Evolutionary conservation across 345 rosid species (phyloP), one percentile per base, ranked within the genome.

Genomic region (Trapa bicornis): DNA sequence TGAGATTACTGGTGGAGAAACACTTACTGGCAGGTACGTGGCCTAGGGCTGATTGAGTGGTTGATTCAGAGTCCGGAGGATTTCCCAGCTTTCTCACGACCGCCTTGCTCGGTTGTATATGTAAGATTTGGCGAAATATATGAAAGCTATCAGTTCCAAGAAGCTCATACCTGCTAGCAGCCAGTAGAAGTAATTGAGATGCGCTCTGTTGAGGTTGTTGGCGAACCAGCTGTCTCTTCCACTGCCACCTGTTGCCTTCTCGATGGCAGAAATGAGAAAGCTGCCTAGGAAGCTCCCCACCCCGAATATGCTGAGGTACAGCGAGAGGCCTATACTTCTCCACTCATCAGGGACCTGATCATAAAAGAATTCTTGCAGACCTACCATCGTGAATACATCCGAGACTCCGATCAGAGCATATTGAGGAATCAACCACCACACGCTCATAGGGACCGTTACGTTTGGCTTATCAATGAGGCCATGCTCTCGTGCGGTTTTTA

Each of bases 341-440:
- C 85, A 62, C 61, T 83, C 86, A 13, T 65, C 72, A 0, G 89
- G 85, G 66, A 85, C 84, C 64, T 87, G 92, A 72, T 81, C 85
- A 39, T 84, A 87, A 78, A 87, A 84, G 68, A 87, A 84, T 71
- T 84, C 92, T 68, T 84, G 92, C 38, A 87, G 76, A 66, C 92
- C 92, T 73, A 87, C 89, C 69, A 81, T 72, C 13, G 89, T 69
- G 66, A 87, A 85, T 37, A 75, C 89, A 56, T 84, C 86, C 1
- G 89, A 62, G 33, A 80, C 60, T 36, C 92, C 92, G 35, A 68
- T 67, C 64, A 87, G 70, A 10, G 81, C 67, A 47, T 84, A 87
- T 65, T 87, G 92, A 68, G 92, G 89, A 68, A 84, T 64, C 77
- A 87, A 48, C 89, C 89, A 84, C 85, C 86, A 87, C 47, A 87